These are phyloP conservation scores for Ziziphus jujuba DNA, from an alignment of 306 rosid genomes.

Conservation along the genomic window DNA sequence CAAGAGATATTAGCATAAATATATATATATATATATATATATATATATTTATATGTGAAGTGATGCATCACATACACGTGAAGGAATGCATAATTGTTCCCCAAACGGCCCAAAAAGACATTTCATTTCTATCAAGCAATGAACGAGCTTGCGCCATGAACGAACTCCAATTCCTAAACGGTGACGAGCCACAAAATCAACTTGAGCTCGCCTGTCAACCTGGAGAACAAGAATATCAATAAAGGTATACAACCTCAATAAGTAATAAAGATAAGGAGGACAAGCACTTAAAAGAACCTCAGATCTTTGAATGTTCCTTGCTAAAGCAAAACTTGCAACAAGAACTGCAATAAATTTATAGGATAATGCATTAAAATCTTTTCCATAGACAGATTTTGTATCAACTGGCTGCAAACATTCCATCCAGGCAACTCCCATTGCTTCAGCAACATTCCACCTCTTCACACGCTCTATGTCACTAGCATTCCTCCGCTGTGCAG, in stretches of 20 bases:
- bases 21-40: background rate
- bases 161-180: constrained; percentile 64
- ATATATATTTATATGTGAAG: too few relatives aligned
- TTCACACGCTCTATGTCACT: constrained; percentile 84
- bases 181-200: constrained; percentile 57
- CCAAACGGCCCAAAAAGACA: constrained; percentile 85
- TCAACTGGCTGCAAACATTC: constrained; percentile 96
- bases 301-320: constrained; percentile 94
- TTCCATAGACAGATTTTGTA: constrained; percentile 89
- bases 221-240: constrained; percentile 39
- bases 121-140: constrained; percentile 79
- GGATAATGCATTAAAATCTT: constrained; percentile 89
- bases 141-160: constrained; percentile 91
- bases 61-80: constrained; percentile 61
- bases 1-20: background rate
- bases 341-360: constrained; percentile 92
- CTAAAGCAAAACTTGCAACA: constrained; percentile 94
- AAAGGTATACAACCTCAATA: constrained; percentile 26
- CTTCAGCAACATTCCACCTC: constrained; percentile 91
- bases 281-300: constrained; percentile 60
- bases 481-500: constrained; percentile 82
- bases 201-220: constrained; percentile 90
- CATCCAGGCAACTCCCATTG: constrained; percentile 99
- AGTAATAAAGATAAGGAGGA: constrained; percentile 18
- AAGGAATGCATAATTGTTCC: constrained; percentile 63